Percentiles rank a stretch among this genome's conserved stretches.
phyloP scores from a whole-genome alignment of 1,139 yeast genomes.

The Taphrina pruni region DNA sequence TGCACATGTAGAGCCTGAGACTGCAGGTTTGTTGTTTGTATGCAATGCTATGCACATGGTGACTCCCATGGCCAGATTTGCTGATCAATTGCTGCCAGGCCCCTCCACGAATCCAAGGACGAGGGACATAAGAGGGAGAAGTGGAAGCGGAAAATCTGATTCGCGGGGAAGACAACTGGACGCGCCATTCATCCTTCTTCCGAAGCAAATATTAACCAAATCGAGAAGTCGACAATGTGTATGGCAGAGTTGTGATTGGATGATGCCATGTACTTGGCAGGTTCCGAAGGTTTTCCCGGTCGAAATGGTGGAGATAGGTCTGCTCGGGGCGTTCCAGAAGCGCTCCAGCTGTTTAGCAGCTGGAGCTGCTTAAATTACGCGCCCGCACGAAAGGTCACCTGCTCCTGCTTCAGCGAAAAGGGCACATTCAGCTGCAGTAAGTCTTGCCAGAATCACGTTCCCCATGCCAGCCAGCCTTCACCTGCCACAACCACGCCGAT shows the following conservation, averaged over 20 bases:
- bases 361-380: too few species aligned
- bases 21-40: too few species aligned
- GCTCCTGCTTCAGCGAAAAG: too few species aligned
- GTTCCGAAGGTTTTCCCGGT: conserved; percentile 2
- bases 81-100: background rate
- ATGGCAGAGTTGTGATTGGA: background rate
- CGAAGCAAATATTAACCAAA: background rate
- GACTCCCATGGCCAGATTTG: too few species aligned
- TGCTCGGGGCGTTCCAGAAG: background rate
- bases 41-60: too few species aligned
- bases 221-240: background rate
- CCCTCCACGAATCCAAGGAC: background rate
- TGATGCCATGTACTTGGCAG: background rate
- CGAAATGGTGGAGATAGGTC: background rate
- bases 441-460: too few species aligned
- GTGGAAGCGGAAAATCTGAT: background rate
- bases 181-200: conserved; percentile 7
- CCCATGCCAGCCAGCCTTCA: background rate
- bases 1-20: too few species aligned
- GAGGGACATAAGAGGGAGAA: too few species aligned
- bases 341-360: too few species aligned
- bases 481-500: conserved; percentile 1
- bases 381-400: too few species aligned
- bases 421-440: too few species aligned
- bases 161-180: background rate